Base-by-base conservation (phyloP, 2,329 filamentous ascomycete genomes). In the Endocalyx cinctus region DNA sequence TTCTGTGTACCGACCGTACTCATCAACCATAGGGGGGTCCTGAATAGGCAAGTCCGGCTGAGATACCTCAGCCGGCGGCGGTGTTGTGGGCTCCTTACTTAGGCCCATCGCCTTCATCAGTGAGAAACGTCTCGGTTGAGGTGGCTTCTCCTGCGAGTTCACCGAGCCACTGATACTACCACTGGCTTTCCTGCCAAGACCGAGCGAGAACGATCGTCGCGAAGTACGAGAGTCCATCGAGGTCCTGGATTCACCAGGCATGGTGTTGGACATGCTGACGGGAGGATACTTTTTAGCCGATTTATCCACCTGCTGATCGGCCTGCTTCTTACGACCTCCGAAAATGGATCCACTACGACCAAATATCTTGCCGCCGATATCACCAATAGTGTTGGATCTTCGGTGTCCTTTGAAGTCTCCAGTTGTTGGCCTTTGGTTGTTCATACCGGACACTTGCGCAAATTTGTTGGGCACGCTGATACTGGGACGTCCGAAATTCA, bases 281-380 rank as follows among this genome's bases (percentile, higher is more conserved):
- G 90, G 90, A 35, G 90, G 90, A 52, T 96, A 94, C 43, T 76
- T 82, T 56, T 78, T 81, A 33, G 74, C 66, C 42, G 81, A 80
- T 56, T 86, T 79, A 43, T 70, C 63, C 37, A 54, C 43, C 33
- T 45, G 45, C 33, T 54, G 54, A 15, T 55, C 49, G 20, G 50
- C 31, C 20, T 51, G 54, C 48, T 54, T 59, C 51, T 57, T 59
- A 26, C 54, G 54, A 25, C 77, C 72, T n/a, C 84, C 80, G 54
- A 92, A 89, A 38, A 92, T 71, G 7, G 87, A 92, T 11, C 83
- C 84, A 45, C 81, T 87, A 41, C 89, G 81, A 26, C 87, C 86
- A 60, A 95, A 85, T 22, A 95, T 68, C 62, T 85, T 92, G 50
- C 86, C 87, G 33, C 86, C 80, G 37, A 96, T 77, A 60, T 77